Percentiles rank a stretch among this genome's conserved stretches.
Evolutionary conservation across 441 rosid genomes (phyloP).

Genomic region (Theobroma grandiflorum): DNA sequence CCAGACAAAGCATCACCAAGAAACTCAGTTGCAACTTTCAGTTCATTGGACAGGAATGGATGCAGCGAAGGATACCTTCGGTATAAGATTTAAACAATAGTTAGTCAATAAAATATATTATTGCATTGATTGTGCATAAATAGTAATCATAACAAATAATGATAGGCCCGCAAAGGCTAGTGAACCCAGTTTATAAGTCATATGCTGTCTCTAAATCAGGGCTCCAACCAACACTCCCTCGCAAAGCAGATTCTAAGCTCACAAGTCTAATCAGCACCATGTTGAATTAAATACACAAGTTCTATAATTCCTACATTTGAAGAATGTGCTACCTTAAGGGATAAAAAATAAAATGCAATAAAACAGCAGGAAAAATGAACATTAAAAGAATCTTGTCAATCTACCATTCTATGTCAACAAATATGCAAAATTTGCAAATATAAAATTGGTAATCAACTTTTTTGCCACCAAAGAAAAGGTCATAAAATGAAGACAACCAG

Average conservation of each 20-base stretch:
- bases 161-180: neutral
- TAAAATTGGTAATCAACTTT: neutral
- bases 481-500: neutral
- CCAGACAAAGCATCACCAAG: constrained; percentile 58
- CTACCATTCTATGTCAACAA: neutral
- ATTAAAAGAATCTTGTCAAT: neutral
- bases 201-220: neutral
- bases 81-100: constrained; percentile 32
- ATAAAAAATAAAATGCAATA: neutral
- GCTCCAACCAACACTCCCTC: neutral
- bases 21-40: constrained; percentile 77
- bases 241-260: neutral
- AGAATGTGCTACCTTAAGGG: neutral
- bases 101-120: constrained; percentile 20
- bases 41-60: constrained; percentile 80
- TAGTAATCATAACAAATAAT: neutral
- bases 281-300: neutral
- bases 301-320: neutral
- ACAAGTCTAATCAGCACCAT: neutral
- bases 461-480: neutral
- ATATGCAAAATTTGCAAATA: neutral
- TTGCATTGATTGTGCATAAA: neutral
- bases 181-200: neutral
- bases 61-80: constrained; percentile 90
- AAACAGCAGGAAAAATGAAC: neutral